A percentile compares a stretch with the other conserved stretches of the same genome.
Evolutionary conservation across 179 eudicot genomes (phyloP).

Genomic region (Beta macrorhiza): DNA sequence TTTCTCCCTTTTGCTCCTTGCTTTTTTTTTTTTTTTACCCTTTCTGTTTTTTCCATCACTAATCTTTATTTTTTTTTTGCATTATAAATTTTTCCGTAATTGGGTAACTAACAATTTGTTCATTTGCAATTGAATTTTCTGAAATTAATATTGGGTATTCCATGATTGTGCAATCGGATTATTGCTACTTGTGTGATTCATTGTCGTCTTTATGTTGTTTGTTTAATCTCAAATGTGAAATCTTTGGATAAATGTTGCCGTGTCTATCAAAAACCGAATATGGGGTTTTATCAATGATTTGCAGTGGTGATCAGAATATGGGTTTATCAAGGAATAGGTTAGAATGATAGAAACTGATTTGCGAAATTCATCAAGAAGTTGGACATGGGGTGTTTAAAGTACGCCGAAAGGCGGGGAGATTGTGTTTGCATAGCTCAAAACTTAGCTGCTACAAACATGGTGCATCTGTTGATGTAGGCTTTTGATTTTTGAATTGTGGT

Average conservation of each 20-base stretch:
- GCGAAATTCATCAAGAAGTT: background rate
- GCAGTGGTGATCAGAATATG: background rate
- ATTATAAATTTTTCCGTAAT: too few species aligned
- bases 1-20: conserved; percentile 11
- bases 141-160: background rate
- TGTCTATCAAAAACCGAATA: background rate
- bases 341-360: background rate
- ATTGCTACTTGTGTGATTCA: background rate
- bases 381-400: background rate
- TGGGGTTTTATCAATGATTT: background rate
- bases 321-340: background rate
- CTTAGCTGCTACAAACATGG: background rate
- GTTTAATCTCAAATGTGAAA: too few species aligned
- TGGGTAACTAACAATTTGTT: background rate
- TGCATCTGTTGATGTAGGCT: background rate
- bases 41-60: background rate
- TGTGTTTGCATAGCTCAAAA: background rate
- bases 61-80: background rate
- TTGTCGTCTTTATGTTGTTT: background rate
- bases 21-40: background rate
- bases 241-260: background rate
- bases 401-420: background rate
- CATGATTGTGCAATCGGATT: background rate
- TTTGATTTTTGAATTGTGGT: background rate
- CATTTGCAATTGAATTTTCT: background rate